Evolutionary conservation across 192 early-diverging fungal genomes (phyloP), one percentile per base, ranked within the genome.

Genomic region (Coemansia aciculifera): DNA sequence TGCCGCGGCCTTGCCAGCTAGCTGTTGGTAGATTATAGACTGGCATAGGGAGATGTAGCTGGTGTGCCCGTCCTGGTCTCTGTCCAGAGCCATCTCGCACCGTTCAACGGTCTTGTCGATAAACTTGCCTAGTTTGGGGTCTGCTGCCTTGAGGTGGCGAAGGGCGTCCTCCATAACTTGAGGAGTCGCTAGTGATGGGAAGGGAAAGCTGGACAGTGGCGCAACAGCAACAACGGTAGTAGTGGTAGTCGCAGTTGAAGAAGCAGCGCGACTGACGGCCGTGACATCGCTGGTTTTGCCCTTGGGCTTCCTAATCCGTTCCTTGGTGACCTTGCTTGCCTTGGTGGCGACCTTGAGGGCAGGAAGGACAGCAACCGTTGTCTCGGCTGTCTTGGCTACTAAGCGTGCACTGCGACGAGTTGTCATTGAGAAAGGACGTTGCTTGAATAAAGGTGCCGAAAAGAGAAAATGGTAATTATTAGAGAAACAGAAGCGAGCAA

Each of bases 21-120:
- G 78, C 78, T 92, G 90, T 72, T 92, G 91, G 64, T 86, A 91
- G 39, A 92, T 78, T 42, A 92, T 88, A 3, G 88, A 74, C 54
- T 85, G 66, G 36, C 59, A 51, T 17, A 86, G 36, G 23, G 78
- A 71, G 0, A 78, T 46, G 52, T 77, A 74, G 67, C 81, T 78
- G 0, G 70, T 69, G n/a, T 80, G 61, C 19, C 60, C 57, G 12
- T 71, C 29, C 5, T 61, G 59, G 54, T 76, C 71, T 9, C 80
- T 63, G 24, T 68, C 23, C 52, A 78, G 72, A 29, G 63, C 43
- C 51, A 83, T 59, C 1, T 56, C 40, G 48, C 80, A 83, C n/a
- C 34, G 15, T 44, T 77, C 69, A 1, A 42, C 46, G 3, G 72
- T 71, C 7, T 54, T 68, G 27, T 75, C 76, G 44, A 88, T 83